phyloP scores from a whole-genome alignment of 495 filamentous ascomycete species.

The Aspergillus coremiiformis region DNA sequence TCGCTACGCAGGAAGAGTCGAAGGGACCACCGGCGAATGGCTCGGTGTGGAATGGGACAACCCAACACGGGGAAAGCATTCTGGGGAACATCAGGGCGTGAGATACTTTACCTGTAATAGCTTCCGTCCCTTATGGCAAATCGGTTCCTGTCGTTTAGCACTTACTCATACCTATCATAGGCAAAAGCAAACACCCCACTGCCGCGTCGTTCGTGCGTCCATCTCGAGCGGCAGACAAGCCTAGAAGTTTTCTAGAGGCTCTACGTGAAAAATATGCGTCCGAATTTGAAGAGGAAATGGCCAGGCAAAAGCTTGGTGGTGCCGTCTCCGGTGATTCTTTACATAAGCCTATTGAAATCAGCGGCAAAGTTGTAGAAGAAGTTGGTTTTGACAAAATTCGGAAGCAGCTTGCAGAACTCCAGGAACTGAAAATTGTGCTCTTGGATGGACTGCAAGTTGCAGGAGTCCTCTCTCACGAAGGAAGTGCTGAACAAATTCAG shows the following conservation, averaged over 20 bases:
- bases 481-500: constrained; percentile 21
- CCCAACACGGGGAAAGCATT: constrained; percentile 74
- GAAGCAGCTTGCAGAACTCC: constrained; percentile 64
- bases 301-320: constrained; percentile 11
- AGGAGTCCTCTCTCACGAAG: constrained; percentile 30
- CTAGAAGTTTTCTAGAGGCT: constrained; percentile 68
- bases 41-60: constrained; percentile 98
- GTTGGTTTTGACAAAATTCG: constrained; percentile 93
- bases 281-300: constrained; percentile 31
- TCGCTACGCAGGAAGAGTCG: constrained; percentile 69
- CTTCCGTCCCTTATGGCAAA: not conserved
- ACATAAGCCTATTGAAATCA: constrained; percentile 56
- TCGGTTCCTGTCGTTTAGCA: not conserved
- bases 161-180: constrained; percentile 31
- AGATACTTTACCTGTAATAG: constrained; percentile 78
- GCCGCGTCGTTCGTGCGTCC: constrained; percentile 84
- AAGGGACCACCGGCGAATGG: constrained; percentile 74
- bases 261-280: constrained; percentile 75
- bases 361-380: constrained; percentile 85
- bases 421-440: constrained; percentile 71
- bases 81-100: constrained; percentile 69
- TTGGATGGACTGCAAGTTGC: constrained; percentile 66
- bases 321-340: constrained; percentile 21
- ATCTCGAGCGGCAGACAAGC: constrained; percentile 57
- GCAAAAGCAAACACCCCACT: constrained; percentile 55